Base-by-base conservation (phyloP, 2,329 filamentous ascomycete genomes). In the Lomentospora prolificans region DNA sequence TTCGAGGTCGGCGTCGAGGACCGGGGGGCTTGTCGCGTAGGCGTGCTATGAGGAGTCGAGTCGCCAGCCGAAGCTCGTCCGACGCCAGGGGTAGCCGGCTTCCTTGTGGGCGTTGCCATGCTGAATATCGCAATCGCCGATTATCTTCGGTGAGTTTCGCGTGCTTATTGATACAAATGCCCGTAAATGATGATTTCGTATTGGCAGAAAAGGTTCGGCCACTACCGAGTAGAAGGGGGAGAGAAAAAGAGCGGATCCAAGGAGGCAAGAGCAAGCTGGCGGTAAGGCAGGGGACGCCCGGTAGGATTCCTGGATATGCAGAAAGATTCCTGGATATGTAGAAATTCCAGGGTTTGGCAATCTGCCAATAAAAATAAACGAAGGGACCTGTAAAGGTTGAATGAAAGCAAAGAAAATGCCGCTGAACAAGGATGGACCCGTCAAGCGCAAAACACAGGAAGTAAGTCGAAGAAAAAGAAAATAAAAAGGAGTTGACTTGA, bases 1-100 rank as follows among this genome's bases (percentile, higher is more conserved):
- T 46, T 53, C 7, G 75, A 68, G 14, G 75, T 69, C 58, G 77
- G 73, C 28, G 78, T 75, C 51, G 81, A 77, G 24, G 79, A 72
- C 59, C 77, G 64, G 55, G 46, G 30, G 8, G 22, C 17, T 8
- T 51, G 54, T 27, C 54, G 54, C 30, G 54, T 39, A 19, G 53
- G 53, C 12, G 53, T 46, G 41, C 4, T 56, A 10, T 56, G 30
- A 14, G 54, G 54, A 14, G 41, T 19, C 27, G 54, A 22, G 10
- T 56, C 54, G n/a, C 28, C 10, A 17, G 19, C 46, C 17, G 54
- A 51, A 24, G 48, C 30, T 22, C 54, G 27, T 17, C 46, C 39
- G 22, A 55, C 53, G 46, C 54, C 54, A 31, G 46, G 28, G 25
- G 46, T 33, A 50, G 44, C 46, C 9, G 31, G 30, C 54, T 56